phyloP scores from a whole-genome alignment of 805 yeast genomes.

The Starmerella scarabaei region DNA sequence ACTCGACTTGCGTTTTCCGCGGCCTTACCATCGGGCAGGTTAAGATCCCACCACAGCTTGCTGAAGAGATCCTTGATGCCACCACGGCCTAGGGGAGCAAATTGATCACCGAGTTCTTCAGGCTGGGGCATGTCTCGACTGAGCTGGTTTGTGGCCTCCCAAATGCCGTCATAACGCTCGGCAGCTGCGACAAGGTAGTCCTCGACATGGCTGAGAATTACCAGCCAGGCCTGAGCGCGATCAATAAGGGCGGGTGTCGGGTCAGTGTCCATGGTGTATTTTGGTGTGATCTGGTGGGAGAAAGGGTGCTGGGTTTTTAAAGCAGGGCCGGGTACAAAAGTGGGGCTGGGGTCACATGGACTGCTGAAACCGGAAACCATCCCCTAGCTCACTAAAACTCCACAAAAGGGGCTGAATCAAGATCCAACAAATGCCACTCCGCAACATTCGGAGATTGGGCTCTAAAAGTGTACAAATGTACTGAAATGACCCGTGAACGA shows the following conservation, averaged over 20 bases:
- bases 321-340: neutral
- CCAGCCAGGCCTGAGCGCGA: conserved; percentile 78
- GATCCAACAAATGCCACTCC: too few species aligned
- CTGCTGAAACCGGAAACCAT: too few species aligned
- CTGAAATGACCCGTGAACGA: too few species aligned
- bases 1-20: conserved; percentile 47
- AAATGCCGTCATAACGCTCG: conserved; percentile 50
- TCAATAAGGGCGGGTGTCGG: conserved; percentile 83
- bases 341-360: conserved; percentile 22
- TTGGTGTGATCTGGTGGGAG: too few species aligned
- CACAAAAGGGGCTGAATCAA: too few species aligned
- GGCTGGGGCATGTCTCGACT: conserved; percentile 8
- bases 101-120: conserved; percentile 25
- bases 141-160: conserved; percentile 31
- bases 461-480: too few species aligned
- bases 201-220: conserved; percentile 58
- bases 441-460: too few species aligned
- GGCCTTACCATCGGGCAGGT: conserved; percentile 45
- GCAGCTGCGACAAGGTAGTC: conserved; percentile 42
- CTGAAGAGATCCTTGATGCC: conserved; percentile 77
- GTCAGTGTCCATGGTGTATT: conserved; percentile 41
- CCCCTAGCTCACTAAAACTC: too few species aligned
- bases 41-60: conserved; percentile 34
- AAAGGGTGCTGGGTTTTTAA: too few species aligned
- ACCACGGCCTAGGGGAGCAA: conserved; percentile 64